phyloP scores from a whole-genome alignment of 1,139 yeast genomes.

The Yamadazyma songkhlaensis region DNA sequence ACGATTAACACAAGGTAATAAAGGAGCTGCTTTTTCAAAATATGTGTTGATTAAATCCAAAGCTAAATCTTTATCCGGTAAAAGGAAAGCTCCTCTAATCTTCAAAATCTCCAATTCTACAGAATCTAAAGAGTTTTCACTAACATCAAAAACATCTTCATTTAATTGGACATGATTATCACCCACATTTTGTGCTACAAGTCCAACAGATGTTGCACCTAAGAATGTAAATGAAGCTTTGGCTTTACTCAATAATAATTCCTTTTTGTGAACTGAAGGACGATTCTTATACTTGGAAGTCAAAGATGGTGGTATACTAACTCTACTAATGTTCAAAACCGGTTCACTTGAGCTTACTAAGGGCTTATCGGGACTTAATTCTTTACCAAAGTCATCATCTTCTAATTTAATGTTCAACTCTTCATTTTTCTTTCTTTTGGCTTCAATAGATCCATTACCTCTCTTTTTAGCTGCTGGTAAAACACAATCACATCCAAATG shows the following conservation, averaged over 20 bases:
- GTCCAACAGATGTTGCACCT: slow-evolving; percentile 39
- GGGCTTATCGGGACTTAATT: slow-evolving; percentile 9
- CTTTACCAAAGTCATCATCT: slow-evolving; percentile 7
- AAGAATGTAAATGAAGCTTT: slow-evolving; percentile 38
- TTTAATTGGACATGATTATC: slow-evolving; percentile 44
- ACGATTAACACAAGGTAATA: slow-evolving; percentile 69
- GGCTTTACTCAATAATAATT: slow-evolving; percentile 25
- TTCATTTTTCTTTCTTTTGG: slow-evolving; percentile 18
- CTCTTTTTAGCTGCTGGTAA: slow-evolving; percentile 58
- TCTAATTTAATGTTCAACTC: slow-evolving; percentile 8
- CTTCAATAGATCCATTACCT: slow-evolving; percentile 27
- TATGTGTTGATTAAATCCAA: slow-evolving; percentile 61
- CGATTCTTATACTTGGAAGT: slow-evolving; percentile 41
- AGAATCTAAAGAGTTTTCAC: slow-evolving; percentile 49
- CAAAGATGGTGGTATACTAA: slow-evolving; percentile 44
- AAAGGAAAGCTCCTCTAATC: slow-evolving; percentile 66
- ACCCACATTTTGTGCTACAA: slow-evolving; percentile 42
- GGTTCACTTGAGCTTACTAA: slow-evolving; percentile 28
- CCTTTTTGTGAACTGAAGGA: slow-evolving; percentile 39
- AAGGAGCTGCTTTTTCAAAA: slow-evolving; percentile 67
- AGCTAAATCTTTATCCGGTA: slow-evolving; percentile 63
- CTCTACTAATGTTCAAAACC: slow-evolving; percentile 42
- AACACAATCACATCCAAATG: slow-evolving; percentile 72
- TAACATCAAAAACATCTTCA: slow-evolving; percentile 38
- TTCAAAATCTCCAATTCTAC: slow-evolving; percentile 69